Base-by-base conservation (phyloP, 352 stramenopile genomes). In the Phytophthora crassamura region DNA sequence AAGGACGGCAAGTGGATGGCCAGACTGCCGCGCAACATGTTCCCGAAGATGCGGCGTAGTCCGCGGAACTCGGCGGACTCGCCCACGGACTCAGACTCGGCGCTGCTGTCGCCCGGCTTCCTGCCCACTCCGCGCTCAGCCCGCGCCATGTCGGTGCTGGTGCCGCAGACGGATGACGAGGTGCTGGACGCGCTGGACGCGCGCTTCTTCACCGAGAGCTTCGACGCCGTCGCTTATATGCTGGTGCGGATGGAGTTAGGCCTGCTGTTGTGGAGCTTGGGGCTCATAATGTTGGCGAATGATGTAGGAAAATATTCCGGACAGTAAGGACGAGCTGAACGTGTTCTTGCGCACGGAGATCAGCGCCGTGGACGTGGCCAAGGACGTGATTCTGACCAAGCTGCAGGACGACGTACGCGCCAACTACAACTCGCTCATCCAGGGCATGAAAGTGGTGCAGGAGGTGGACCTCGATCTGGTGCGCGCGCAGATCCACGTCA, bases 401-500 rank as follows among this genome's bases (percentile, higher is more conserved):
- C 60, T 96, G n/a, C 85, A 89, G n/a, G 84, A 94, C 35, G 84
- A 95, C 14, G 86, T 96, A 43, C 88, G 85, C 3, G 74, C 74
- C 7, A 95, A 96, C 43, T 83, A 94, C 57, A 81, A 77, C 41
- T 72, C 85, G 32, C 81, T 96, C 22, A 93, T 95, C 54, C 75
- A 94, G 63, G 88, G 88, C 15, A 93, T 96, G 84, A 94, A 90
- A 38, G 83, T 92, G 25, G 88, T 96, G 41, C 85, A 96, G 41
- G 87, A 96, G 33, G 88, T 96, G 20, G 88, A 96, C 64, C 62
- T 96, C 16, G 86, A 96, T 58, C 72, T 96, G 30, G 77, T 93
- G 45, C 79, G 84, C 36, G 87, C 88, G 18, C 84, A 94, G 55
- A 95, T 96, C 38, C 88, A 96, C 54, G 88, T 96, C 40, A 96